Percentiles rank a stretch among this genome's conserved stretches.
These are phyloP conservation scores for Simmondsia chinensis DNA, from an alignment of 148 eudicot species.

Conservation along the genomic window DNA sequence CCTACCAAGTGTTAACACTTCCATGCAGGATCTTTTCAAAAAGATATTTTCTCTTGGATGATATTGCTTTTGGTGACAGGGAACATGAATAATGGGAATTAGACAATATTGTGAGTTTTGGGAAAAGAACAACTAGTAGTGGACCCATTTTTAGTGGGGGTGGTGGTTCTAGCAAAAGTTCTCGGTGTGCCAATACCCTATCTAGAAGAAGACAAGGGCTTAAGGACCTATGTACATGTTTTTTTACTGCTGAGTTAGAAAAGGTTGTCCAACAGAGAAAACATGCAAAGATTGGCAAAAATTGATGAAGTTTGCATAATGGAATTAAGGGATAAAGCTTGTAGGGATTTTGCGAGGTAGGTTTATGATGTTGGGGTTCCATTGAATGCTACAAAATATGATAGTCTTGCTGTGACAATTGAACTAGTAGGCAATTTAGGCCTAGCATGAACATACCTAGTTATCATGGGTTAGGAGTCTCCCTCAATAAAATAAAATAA, in stretches of 20 bases:
- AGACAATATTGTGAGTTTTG: too few relatives aligned
- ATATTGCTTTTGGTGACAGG: not conserved
- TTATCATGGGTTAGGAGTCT: constrained; percentile 1
- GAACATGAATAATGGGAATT: too few relatives aligned
- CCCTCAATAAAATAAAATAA: constrained; percentile 4
- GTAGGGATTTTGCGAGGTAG: not conserved
- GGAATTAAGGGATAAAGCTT: constrained; percentile 3
- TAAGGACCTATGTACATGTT: not conserved
- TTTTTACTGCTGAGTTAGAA: not conserved
- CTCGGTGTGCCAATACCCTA: not conserved
- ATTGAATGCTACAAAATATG: not conserved
- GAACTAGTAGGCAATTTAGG: constrained; percentile 6
- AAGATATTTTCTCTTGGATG: too few relatives aligned
- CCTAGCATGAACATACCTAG: constrained; percentile 5
- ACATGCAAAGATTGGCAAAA: too few relatives aligned
- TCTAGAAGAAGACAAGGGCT: not conserved
- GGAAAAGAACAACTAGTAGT: too few relatives aligned
- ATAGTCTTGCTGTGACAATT: not conserved
- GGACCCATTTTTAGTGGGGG: not conserved
- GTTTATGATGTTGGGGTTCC: constrained; percentile 7
- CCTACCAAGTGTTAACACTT: too few relatives aligned
- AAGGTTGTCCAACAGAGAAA: not conserved
- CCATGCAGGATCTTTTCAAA: too few relatives aligned
- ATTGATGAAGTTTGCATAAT: too few relatives aligned
- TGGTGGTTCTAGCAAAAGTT: not conserved